These are phyloP conservation scores for Vigna reflexopilosa DNA, from an alignment of 306 rosid genomes.

Conservation along the genomic window DNA sequence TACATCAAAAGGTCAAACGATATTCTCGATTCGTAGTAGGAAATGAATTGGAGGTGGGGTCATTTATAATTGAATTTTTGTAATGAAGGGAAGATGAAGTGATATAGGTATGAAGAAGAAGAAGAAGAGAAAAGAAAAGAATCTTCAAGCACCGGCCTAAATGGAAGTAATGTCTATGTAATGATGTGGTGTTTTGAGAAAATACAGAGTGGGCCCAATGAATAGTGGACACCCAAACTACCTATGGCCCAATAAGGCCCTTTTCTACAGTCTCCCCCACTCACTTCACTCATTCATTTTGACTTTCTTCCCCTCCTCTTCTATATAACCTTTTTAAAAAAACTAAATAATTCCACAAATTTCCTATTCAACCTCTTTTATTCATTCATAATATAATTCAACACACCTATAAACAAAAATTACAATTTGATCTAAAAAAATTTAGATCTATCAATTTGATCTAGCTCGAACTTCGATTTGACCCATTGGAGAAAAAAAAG, in stretches of 20 bases:
- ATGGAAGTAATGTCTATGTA: background rate
- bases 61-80: no score
- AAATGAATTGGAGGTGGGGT: background rate
- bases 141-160: slow-evolving; percentile 53
- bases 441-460: no score
- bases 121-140: slow-evolving; percentile 48
- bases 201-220: slow-evolving; percentile 41
- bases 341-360: no score
- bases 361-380: no score
- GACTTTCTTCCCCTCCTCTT: slow-evolving; percentile 24
- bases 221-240: slow-evolving; percentile 33
- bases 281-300: slow-evolving; percentile 45
- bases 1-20: slow-evolving; percentile 11
- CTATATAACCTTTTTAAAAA: background rate
- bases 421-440: no score
- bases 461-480: no score
- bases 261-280: slow-evolving; percentile 49
- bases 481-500: no score
- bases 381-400: no score
- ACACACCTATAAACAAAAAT: background rate
- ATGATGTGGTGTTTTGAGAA: slow-evolving; percentile 43
- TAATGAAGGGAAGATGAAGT: background rate
- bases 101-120: slow-evolving; percentile 24
- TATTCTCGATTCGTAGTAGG: background rate
- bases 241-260: slow-evolving; percentile 48